These are phyloP conservation scores for Zizania palustris DNA, from an alignment of 202 grass and related monocot species.

Conservation along the genomic window DNA sequence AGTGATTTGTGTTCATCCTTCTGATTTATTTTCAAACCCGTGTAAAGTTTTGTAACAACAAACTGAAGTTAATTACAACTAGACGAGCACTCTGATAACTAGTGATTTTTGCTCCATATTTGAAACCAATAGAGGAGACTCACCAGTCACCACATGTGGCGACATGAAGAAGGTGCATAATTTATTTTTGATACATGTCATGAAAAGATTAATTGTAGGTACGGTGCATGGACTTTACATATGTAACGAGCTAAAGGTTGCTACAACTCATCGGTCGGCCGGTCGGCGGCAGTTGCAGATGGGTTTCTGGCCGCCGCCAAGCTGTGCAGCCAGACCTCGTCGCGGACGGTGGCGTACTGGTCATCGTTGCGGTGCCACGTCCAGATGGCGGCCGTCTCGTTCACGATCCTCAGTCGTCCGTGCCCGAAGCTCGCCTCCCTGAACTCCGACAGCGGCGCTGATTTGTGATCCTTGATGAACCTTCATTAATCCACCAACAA, in stretches of 20 bases:
- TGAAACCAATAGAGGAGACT: no score
- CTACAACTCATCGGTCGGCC: not conserved
- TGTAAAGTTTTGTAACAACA: no score
- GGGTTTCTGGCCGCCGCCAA: not conserved
- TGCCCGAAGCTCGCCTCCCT: slow-evolving; percentile 84
- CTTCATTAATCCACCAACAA: slow-evolving; percentile 26
- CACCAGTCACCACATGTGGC: no score
- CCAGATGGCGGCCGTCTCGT: slow-evolving; percentile 64
- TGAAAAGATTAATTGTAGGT: no score
- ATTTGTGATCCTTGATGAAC: slow-evolving; percentile 41
- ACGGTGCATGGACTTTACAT: no score
- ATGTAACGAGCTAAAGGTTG: not conserved
- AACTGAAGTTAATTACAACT: no score
- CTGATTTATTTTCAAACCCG: no score
- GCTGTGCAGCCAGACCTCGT: slow-evolving; percentile 58
- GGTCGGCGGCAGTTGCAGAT: not conserved
- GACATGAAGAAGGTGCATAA: no score
- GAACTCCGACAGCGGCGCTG: slow-evolving; percentile 53
- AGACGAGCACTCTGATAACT: no score
- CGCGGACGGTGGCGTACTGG: slow-evolving; percentile 2
- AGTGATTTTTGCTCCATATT: no score
- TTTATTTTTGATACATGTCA: no score
- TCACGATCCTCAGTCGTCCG: slow-evolving; percentile 55
- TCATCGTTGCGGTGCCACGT: slow-evolving; percentile 78
- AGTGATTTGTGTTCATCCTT: no score